Evolutionary conservation across 176 grass and related monocot genomes (phyloP).

Genomic region (Oryza glumipatula): DNA sequence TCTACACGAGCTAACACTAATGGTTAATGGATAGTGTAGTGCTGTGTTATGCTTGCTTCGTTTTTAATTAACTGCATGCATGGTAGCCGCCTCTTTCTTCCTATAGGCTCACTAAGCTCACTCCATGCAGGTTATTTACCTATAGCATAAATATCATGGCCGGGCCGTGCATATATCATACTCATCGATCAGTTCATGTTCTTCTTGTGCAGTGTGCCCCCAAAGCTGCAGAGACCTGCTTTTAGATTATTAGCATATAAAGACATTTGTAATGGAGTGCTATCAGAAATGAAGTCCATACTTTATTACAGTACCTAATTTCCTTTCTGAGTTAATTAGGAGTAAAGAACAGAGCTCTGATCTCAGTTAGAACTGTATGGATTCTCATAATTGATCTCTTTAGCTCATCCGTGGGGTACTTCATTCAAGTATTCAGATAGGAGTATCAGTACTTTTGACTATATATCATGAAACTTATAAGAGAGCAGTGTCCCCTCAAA

Average conservation of each 20-base stretch:
- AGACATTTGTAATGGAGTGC: conserved; percentile 14
- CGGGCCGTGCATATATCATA: not conserved
- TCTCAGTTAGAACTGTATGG: not conserved
- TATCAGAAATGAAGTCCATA: not conserved
- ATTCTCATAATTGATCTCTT: conserved; percentile 17
- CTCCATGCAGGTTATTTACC: not conserved
- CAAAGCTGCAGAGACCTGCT: conserved; percentile 31
- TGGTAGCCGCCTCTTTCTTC: not conserved
- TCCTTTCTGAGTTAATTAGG: not conserved
- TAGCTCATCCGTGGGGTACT: conserved; percentile 14
- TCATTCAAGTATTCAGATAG: not conserved
- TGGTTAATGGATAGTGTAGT: not conserved
- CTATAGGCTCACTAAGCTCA: conserved; percentile 8
- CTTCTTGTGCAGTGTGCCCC: not conserved
- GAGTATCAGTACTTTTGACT: conserved; percentile 5
- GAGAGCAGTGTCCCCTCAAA: not conserved
- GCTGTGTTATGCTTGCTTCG: conserved; percentile 43
- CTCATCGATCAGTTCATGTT: not conserved
- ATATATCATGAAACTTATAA: not conserved
- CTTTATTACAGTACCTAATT: not conserved
- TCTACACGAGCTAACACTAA: conserved; percentile 48
- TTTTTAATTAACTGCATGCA: conserved; percentile 42
- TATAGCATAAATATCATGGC: not conserved
- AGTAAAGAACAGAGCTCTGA: not conserved
- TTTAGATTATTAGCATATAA: conserved; percentile 16